phyloP scores from a whole-genome alignment of 306 rosid genomes.

The Prosopis cineraria region DNA sequence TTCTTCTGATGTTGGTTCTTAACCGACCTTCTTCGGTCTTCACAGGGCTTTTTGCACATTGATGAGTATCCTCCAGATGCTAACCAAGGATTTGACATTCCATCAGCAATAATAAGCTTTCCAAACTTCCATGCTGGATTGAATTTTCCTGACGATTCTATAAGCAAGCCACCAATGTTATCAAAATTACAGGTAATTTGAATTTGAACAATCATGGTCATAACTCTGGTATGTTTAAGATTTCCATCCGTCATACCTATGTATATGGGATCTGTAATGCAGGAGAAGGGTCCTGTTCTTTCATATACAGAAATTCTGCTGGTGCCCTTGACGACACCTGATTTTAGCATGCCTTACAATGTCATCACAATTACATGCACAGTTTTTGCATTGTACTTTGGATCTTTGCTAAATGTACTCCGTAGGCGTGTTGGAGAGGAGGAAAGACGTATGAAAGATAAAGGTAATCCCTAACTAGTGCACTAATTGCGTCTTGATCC shows the following conservation, averaged over 20 bases:
- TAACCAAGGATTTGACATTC: slow-evolving; percentile 95
- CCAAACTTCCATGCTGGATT: slow-evolving; percentile 65
- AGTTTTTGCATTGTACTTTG: slow-evolving; percentile 84
- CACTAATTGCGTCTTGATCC: slow-evolving; percentile 3
- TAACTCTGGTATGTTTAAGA: background rate
- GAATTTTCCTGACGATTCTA: slow-evolving; percentile 50
- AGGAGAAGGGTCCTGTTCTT: slow-evolving; percentile 69
- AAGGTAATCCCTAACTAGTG: slow-evolving; percentile 53
- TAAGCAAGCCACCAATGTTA: slow-evolving; percentile 62
- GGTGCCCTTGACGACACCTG: slow-evolving; percentile 93
- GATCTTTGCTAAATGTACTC: slow-evolving; percentile 83
- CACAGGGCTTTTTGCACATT: slow-evolving; percentile 91
- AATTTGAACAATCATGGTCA: slow-evolving; percentile 13
- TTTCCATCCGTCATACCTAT: slow-evolving; percentile 11
- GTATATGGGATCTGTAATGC: slow-evolving; percentile 39
- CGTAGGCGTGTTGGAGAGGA: slow-evolving; percentile 84
- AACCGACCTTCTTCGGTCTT: slow-evolving; percentile 26
- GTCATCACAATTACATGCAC: slow-evolving; percentile 96
- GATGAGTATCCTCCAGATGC: slow-evolving; percentile 98
- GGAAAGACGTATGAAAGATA: slow-evolving; percentile 65
- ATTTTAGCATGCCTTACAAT: slow-evolving; percentile 97
- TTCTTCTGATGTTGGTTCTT: slow-evolving; percentile 15
- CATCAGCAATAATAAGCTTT: slow-evolving; percentile 89
- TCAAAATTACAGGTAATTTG: slow-evolving; percentile 68
- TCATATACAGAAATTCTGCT: slow-evolving; percentile 88